These are phyloP conservation scores for Theobroma grandiflorum DNA, from an alignment of 441 rosid species.

Conservation along the genomic window DNA sequence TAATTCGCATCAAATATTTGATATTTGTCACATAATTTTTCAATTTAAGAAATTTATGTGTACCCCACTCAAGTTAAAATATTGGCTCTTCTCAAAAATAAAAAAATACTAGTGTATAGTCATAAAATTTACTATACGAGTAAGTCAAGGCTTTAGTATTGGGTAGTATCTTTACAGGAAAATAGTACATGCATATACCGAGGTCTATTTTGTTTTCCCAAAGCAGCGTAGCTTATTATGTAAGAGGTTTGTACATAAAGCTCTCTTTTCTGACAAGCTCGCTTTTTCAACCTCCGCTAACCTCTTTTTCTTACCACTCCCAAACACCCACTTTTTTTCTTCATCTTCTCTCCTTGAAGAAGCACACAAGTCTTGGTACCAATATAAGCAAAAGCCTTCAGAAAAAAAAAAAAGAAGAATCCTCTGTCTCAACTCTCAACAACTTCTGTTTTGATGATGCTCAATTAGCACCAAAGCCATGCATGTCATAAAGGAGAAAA, in stretches of 20 bases:
- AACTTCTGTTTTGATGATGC: background rate
- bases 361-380: background rate
- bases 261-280: background rate
- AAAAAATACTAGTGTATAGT: no score
- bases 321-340: background rate
- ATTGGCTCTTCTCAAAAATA: no score
- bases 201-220: background rate
- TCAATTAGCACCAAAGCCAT: background rate
- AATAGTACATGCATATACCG: no score
- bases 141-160: no score
- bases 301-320: background rate
- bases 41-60: no score
- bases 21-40: no score
- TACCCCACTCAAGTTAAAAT: no score
- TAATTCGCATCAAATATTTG: no score
- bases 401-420: background rate
- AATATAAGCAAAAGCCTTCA: no score
- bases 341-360: constrained; percentile 1
- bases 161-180: no score
- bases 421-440: background rate
- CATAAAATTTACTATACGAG: no score
- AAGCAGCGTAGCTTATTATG: background rate
- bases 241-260: background rate
- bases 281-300: constrained; percentile 17
- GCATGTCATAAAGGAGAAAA: background rate